phyloP scores from a whole-genome alignment of 1,284 basidiomycete genomes.

The Ganoderma resinaceum region DNA sequence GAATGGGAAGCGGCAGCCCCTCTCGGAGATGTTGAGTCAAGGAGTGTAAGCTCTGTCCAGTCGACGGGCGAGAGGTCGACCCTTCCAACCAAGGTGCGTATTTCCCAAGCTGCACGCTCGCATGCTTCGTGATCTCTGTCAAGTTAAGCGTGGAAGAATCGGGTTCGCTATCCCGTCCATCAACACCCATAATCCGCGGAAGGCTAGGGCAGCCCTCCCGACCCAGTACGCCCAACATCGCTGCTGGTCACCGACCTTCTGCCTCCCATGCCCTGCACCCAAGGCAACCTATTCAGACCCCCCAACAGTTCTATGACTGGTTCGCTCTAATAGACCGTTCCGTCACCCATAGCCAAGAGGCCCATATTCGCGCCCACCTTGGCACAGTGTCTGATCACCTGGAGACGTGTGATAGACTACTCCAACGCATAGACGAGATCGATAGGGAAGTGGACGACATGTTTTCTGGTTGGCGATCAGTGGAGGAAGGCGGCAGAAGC shows the following conservation, averaged over 20 bases:
- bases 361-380: conserved; percentile 86
- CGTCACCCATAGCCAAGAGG: conserved; percentile 90
- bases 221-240: conserved; percentile 43
- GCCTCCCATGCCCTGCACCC: conserved; percentile 65
- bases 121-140: conserved; percentile 22
- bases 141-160: conserved; percentile 50
- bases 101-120: neutral
- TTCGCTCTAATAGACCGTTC: conserved; percentile 86
- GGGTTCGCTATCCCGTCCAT: conserved; percentile 46
- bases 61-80: conserved; percentile 65
- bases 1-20: conserved; percentile 90
- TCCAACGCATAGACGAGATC: conserved; percentile 74
- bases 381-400: conserved; percentile 77
- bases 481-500: conserved; percentile 88
- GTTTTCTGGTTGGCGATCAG: conserved; percentile 82
- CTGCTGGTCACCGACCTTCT: conserved; percentile 36
- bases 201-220: conserved; percentile 43
- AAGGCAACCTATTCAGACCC: conserved; percentile 78
- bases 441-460: conserved; percentile 81
- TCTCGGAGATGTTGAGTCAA: conserved; percentile 71
- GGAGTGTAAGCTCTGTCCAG: conserved; percentile 72
- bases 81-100: conserved; percentile 73
- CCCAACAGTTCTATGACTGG: conserved; percentile 96
- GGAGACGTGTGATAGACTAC: conserved; percentile 75
- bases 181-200: conserved; percentile 48